Evolutionary conservation across 2,329 filamentous ascomycete species (phyloP).

Genomic region (Fusarium agapanthi): DNA sequence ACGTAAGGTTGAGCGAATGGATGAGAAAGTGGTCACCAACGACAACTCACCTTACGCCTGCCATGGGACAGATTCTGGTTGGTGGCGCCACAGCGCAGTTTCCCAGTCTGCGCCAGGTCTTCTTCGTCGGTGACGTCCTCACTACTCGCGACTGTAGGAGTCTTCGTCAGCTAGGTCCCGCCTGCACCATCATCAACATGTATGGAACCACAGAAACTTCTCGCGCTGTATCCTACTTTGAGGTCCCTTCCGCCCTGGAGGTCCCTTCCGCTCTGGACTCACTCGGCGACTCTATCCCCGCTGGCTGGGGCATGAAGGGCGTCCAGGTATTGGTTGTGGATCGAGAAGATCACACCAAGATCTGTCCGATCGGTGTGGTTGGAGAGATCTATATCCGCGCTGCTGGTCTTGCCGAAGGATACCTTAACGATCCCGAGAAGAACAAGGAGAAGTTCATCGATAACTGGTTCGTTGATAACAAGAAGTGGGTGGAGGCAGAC

Average conservation of each 20-base stretch:
- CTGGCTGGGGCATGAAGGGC: conserved; percentile 85
- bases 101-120: conserved; percentile 67
- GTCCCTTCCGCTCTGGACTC: conserved; percentile 62
- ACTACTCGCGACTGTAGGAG: conserved; percentile 83
- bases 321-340: conserved; percentile 89
- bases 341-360: conserved; percentile 68
- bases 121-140: conserved; percentile 92
- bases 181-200: conserved; percentile 47
- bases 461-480: conserved; percentile 86
- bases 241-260: conserved; percentile 68
- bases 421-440: conserved; percentile 67
- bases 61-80: conserved; percentile 95
- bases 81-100: conserved; percentile 83
- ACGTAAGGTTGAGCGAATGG: conserved; percentile 84
- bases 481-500: conserved; percentile 67
- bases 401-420: conserved; percentile 84
- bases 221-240: conserved; percentile 82
- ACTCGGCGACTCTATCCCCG: conserved; percentile 76
- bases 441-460: conserved; percentile 80
- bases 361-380: conserved; percentile 82
- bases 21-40: conserved; percentile 78
- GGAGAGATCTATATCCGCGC: conserved; percentile 88
- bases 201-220: conserved; percentile 46
- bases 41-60: conserved; percentile 89
- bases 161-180: conserved; percentile 72